Evolutionary conservation across 305 asterid species (phyloP).

Genomic region (Fraxinus platypoda): DNA sequence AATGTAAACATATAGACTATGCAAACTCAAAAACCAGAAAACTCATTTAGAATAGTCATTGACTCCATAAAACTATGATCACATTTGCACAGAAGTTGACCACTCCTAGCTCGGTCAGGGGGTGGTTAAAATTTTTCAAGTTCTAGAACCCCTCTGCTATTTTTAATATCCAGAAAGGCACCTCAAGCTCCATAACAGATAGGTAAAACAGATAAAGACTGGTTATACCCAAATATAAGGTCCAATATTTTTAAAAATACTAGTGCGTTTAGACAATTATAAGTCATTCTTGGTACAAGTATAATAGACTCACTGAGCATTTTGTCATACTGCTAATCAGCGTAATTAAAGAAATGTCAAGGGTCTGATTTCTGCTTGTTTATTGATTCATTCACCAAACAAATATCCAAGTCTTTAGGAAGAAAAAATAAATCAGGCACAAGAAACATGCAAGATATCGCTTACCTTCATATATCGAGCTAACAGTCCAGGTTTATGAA

Average conservation of each 20-base stretch:
- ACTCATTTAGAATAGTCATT: not conserved
- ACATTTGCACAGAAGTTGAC: not conserved
- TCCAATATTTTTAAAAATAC: not conserved
- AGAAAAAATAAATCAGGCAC: not conserved
- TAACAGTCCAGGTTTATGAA: conserved; percentile 78
- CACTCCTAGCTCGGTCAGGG: not conserved
- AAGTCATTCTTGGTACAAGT: not conserved
- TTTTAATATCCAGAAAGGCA: not conserved
- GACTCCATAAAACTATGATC: not conserved
- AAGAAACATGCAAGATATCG: conserved; percentile 11
- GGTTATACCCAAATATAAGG: not conserved
- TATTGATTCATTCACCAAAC: not conserved
- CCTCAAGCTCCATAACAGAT: not conserved
- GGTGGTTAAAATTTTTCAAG: not conserved
- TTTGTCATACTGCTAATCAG: not conserved
- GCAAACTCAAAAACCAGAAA: conserved; percentile 13
- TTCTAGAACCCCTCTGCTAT: not conserved
- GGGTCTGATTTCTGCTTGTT: not conserved
- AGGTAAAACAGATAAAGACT: not conserved
- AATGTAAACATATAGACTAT: conserved; percentile 1
- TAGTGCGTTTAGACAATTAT: not conserved
- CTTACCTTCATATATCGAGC: conserved; percentile 94
- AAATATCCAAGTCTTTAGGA: not conserved
- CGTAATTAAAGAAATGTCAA: not conserved
- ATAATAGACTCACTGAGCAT: not conserved